These are phyloP conservation scores for Novakomyces olei DNA, from an alignment of 805 yeast species.

Conservation along the genomic window DNA sequence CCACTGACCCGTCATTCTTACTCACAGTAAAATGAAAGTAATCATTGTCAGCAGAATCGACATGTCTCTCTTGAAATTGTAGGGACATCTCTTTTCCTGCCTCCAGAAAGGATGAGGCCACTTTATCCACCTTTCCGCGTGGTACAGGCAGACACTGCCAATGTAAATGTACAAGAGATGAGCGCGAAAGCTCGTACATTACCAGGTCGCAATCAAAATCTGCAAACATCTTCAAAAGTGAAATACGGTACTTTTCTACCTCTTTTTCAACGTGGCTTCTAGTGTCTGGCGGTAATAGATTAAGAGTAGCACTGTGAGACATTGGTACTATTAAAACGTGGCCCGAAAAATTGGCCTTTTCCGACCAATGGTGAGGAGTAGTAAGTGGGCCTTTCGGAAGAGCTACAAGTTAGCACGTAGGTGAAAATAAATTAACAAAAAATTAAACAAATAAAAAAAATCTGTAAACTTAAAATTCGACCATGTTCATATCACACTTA, in stretches of 20 bases:
- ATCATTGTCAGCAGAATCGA: conserved; percentile 16
- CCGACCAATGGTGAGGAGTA: conserved; percentile 18
- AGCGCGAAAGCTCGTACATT: conserved; percentile 47
- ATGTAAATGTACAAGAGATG: conserved; percentile 49
- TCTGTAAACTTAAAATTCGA: neutral
- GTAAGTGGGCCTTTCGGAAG: conserved; percentile 74
- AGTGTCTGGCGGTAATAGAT: conserved; percentile 12
- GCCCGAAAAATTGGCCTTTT: conserved; percentile 39
- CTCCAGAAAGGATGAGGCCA: conserved; percentile 18
- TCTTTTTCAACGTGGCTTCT: conserved; percentile 22
- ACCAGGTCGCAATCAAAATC: conserved; percentile 28
- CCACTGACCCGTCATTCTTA: conserved; percentile 6
- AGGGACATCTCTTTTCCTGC: conserved; percentile 11
- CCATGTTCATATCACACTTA: conserved; percentile 1
- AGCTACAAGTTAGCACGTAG: conserved; percentile 22
- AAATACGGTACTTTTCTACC: conserved; percentile 7
- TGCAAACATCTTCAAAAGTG: conserved; percentile 21
- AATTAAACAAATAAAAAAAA: neutral
- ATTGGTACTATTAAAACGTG: conserved; percentile 68
- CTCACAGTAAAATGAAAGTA: conserved; percentile 11
- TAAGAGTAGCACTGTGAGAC: conserved; percentile 36
- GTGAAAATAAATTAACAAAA: neutral
- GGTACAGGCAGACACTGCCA: conserved; percentile 57
- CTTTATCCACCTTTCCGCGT: conserved; percentile 20
- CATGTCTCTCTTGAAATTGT: conserved; percentile 10